These are phyloP conservation scores for Ophiognomonia clavigignenti-juglandacearum DNA, from an alignment of 2,329 filamentous ascomycete genomes.

Conservation along the genomic window DNA sequence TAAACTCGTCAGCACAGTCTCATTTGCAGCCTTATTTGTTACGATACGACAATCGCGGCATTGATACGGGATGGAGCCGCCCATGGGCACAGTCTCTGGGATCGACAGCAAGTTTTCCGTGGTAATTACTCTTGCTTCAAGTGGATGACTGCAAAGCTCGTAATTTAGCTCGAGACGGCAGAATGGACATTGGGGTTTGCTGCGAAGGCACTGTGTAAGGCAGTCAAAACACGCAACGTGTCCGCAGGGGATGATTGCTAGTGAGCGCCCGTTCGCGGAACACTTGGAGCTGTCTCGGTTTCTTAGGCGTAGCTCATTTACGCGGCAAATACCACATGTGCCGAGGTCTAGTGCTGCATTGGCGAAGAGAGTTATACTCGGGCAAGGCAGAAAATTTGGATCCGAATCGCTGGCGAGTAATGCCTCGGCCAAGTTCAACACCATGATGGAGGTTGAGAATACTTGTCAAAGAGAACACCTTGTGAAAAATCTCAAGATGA, in stretches of 20 bases:
- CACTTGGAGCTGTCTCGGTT: background rate
- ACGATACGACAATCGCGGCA: conserved; percentile 1
- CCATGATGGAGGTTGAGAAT: background rate
- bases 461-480: too few species aligned
- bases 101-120: conserved; percentile 2
- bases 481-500: too few species aligned
- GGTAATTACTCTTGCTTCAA: background rate
- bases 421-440: background rate
- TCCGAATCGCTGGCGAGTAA: conserved; percentile 1
- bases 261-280: background rate
- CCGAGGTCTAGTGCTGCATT: background rate
- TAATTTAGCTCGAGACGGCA: conserved; percentile 3
- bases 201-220: background rate
- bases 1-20: background rate
- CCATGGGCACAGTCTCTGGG: conserved; percentile 7
- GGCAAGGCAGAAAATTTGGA: conserved; percentile 10
- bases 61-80: conserved; percentile 1
- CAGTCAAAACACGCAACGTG: conserved; percentile 8
- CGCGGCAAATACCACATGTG: conserved; percentile 4
- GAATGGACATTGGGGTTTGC: conserved; percentile 8
- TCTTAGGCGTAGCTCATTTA: background rate
- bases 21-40: background rate
- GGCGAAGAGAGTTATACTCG: background rate
- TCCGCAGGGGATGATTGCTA: conserved; percentile 10
- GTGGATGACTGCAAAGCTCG: conserved; percentile 8